Evolutionary conservation across 345 rosid species (phyloP).

Genomic region (Pelargonium nanum): DNA sequence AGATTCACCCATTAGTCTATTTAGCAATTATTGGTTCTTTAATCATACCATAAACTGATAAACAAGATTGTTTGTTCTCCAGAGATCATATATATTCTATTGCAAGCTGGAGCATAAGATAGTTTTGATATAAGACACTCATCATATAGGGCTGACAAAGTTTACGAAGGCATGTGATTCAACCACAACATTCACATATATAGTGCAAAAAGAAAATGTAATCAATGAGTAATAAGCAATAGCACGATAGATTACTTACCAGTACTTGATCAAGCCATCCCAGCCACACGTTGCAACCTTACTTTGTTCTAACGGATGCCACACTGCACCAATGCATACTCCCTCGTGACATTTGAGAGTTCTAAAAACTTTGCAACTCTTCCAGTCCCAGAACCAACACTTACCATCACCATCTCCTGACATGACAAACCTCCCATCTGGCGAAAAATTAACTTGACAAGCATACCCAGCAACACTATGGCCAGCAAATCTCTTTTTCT

Average conservation of each 20-base stretch:
- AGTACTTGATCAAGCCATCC: constrained; percentile 98
- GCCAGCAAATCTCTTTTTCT: constrained; percentile 93
- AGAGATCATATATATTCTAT: neutral
- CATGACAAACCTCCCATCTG: constrained; percentile 97
- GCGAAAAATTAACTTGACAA: constrained; percentile 96
- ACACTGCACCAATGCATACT: constrained; percentile 79
- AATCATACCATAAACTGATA: no score
- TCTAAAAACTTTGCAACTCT: constrained; percentile 88
- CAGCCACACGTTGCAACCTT: constrained; percentile 99
- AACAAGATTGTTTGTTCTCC: no score
- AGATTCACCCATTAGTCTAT: no score
- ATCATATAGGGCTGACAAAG: no score
- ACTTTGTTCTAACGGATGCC: constrained; percentile 98
- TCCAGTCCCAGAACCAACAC: constrained; percentile 99
- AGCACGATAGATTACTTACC: constrained; percentile 38
- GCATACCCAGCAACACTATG: constrained; percentile 94
- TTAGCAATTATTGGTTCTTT: no score
- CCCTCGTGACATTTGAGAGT: constrained; percentile 87
- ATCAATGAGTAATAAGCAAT: neutral
- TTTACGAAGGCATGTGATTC: no score
- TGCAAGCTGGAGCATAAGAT: no score
- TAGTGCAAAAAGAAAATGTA: neutral
- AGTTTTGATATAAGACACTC: no score
- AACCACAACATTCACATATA: no score
- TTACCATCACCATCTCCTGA: constrained; percentile 99